Conservation (phyloP, 2,329 filamentous ascomycete species). For the Lasiodiplodia sp. region DNA sequence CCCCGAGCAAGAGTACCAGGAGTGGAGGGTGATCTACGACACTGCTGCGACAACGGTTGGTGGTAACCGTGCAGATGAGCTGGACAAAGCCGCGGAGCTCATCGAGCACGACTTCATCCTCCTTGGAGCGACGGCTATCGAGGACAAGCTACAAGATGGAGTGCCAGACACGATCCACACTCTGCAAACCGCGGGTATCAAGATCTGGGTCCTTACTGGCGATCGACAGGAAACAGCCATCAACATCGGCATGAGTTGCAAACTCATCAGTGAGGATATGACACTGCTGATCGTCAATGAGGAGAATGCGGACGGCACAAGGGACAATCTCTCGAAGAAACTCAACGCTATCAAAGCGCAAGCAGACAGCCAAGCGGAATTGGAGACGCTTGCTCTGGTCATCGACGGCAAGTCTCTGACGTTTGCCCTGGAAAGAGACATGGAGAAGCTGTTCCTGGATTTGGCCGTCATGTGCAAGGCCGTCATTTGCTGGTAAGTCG, state of each 20-base stretch:
- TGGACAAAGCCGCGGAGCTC: constrained; percentile 95
- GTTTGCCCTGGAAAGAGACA: constrained; percentile 88
- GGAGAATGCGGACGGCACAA: constrained; percentile 77
- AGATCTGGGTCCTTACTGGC: constrained; percentile 97
- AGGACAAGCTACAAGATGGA: constrained; percentile 95
- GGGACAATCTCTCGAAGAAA: constrained; percentile 92
- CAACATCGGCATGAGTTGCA: constrained; percentile 99
- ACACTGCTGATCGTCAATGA: constrained; percentile 96
- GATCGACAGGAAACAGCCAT: constrained; percentile 98
- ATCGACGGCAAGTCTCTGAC: constrained; percentile 97
- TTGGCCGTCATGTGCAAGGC: constrained; percentile 96
- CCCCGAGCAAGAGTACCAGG: constrained; percentile 83
- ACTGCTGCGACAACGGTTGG: constrained; percentile 88
- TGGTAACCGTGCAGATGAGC: constrained; percentile 89
- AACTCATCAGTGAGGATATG: constrained; percentile 98
- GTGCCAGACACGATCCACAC: constrained; percentile 99
- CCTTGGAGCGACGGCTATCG: constrained; percentile 94
- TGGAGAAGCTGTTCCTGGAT: constrained; percentile 93
- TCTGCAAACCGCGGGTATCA: constrained; percentile 94
- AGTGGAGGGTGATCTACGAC: constrained; percentile 88
- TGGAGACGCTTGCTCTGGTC: constrained; percentile 86
- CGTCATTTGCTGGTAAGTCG: constrained; percentile 81
- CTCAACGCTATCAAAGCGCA: constrained; percentile 88
- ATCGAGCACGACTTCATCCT: constrained; percentile 93
- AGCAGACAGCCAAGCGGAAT: constrained; percentile 75